phyloP scores from a whole-genome alignment of 768 basidiomycete species.

The Russula ochroleuca region DNA sequence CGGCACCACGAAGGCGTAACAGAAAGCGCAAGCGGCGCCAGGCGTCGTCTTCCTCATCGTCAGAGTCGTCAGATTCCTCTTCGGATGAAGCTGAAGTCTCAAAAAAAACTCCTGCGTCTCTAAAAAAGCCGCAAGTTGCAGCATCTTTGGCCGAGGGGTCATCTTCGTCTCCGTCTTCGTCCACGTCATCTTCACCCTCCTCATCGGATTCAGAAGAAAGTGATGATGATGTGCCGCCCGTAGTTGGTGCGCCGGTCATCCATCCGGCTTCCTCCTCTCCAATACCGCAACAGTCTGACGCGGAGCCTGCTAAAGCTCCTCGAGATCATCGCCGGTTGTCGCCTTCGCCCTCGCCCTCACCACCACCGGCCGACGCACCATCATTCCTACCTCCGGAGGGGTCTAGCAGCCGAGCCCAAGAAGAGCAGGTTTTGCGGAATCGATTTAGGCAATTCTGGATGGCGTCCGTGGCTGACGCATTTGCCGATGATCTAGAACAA shows the following conservation, averaged over 20 bases:
- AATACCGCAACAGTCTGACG: not conserved
- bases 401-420: conserved; percentile 35
- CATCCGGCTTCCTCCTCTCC: not conserved
- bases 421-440: conserved; percentile 55
- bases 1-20: conserved; percentile 32
- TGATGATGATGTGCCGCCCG: not conserved
- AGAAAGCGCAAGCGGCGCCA: conserved; percentile 37
- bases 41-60: conserved; percentile 30
- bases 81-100: conserved; percentile 22
- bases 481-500: conserved; percentile 77
- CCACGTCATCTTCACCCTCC: conserved; percentile 22
- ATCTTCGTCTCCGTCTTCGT: conserved; percentile 27
- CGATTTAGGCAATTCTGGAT: conserved; percentile 86
- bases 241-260: not conserved
- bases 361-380: conserved; percentile 42
- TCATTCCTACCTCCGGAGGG: conserved; percentile 48
- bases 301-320: conserved; percentile 11
- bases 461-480: conserved; percentile 74
- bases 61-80: conserved; percentile 29
- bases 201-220: conserved; percentile 26
- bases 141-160: conserved; percentile 2
- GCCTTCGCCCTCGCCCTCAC: conserved; percentile 34
- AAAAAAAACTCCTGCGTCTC: not conserved
- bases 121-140: conserved; percentile 7
- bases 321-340: conserved; percentile 11